Evolutionary conservation across 495 filamentous ascomycete species (phyloP).

Genomic region (Penicillium macrosclerotiorum): DNA sequence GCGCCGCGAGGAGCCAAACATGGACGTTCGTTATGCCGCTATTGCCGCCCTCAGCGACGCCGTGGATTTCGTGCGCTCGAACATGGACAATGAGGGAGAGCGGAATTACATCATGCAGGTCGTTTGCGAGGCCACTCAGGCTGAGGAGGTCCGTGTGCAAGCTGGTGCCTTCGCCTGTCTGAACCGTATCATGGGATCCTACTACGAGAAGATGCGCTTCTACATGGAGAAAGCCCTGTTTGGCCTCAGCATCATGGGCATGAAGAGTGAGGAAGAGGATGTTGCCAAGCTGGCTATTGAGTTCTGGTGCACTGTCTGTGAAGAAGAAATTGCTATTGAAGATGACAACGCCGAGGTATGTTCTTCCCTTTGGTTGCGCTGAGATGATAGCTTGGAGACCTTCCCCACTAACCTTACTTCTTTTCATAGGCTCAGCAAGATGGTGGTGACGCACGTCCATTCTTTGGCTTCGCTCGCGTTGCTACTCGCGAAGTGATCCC

Average conservation of each 20-base stretch:
- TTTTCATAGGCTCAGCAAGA: conserved; percentile 58
- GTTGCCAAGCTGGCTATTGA: conserved; percentile 97
- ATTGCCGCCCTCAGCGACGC: conserved; percentile 93
- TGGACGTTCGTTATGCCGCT: conserved; percentile 85
- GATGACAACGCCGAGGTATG: conserved; percentile 88
- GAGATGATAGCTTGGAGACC: neutral
- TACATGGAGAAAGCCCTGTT: conserved; percentile 99
- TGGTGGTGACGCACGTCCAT: conserved; percentile 73
- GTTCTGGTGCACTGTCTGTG: conserved; percentile 99
- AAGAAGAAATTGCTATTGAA: conserved; percentile 95
- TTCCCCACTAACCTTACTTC: neutral
- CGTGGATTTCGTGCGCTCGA: conserved; percentile 95
- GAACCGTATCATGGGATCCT: conserved; percentile 96
- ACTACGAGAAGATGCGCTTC: conserved; percentile 99
- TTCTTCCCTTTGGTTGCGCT: conserved; percentile 7
- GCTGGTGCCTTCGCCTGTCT: conserved; percentile 94
- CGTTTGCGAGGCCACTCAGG: conserved; percentile 97
- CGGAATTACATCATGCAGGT: conserved; percentile 99
- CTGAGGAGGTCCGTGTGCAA: conserved; percentile 82
- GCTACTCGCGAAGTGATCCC: conserved; percentile 91
- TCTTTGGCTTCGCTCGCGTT: conserved; percentile 87
- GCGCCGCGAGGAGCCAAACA: conserved; percentile 88
- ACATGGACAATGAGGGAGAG: conserved; percentile 98
- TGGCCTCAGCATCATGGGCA: conserved; percentile 96
- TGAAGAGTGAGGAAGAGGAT: conserved; percentile 97